Evolutionary conservation across 139 green algal genomes (phyloP), one percentile per base, ranked within the genome.

Genomic region (Chlamydomonas asymmetrica): DNA sequence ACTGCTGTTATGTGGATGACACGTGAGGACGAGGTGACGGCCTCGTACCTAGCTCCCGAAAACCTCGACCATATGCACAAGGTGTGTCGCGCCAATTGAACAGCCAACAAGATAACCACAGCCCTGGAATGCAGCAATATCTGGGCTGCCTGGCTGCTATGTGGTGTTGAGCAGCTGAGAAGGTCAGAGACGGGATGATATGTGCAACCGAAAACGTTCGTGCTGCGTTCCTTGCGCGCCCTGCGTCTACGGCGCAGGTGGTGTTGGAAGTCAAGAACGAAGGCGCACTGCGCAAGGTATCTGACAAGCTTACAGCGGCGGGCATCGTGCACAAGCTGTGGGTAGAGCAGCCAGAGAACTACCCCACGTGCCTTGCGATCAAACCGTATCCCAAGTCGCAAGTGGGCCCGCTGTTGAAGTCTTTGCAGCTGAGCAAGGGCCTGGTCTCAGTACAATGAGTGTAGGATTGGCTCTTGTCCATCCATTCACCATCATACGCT

Each of bases 321-420:
- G 91, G 90, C 29, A 76, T 99, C 10, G 37, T 50, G 22, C 90
- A 97, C 84, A 97, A 97, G 80, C 81, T 98, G 48, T 99, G 96
- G 96, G 70, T 97, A 8, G 96, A 99, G 83, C 95, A 98, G 87
- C 96, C 96, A 10, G 96, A 99, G 78, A 79, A 96, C 76, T 92
- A 91, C 68, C 70, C 88, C 1, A 99, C 96, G 0, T 95, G 89
- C 72, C 73, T 99, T 20, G 96, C 96, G 35, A 97, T 93, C 18
- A 90, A 89, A 41, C 95, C 95, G 0, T 91, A 90, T 57, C 73
- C 59, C 27, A 97, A 97, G 66, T 83, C 75, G 0, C 27, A 81
- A 16, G 81, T 97, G 22, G 77, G 71, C 9, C 52, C 78, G 13
- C 79, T 88, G 59, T 91, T 99, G 43, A 97, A 97, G 63, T 97